These are phyloP conservation scores for Hericium rajendrae DNA, from an alignment of 768 basidiomycete species.

Conservation along the genomic window DNA sequence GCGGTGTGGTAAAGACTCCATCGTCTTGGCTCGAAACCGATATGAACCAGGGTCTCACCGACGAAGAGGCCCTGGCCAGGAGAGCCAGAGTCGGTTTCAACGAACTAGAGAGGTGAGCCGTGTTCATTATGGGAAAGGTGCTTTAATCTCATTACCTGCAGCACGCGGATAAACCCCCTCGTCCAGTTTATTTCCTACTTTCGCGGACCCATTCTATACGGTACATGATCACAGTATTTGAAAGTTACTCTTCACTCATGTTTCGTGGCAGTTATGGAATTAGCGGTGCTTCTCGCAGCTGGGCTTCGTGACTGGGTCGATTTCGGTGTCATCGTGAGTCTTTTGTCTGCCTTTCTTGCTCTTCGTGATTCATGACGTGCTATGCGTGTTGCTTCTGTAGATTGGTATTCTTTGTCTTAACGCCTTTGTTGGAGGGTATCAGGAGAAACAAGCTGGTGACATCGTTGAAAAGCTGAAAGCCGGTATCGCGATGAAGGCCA, in stretches of 20 bases:
- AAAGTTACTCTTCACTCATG: not conserved
- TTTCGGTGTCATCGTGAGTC: conserved; percentile 37
- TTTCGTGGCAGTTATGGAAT: conserved; percentile 29
- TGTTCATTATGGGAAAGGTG: not conserved
- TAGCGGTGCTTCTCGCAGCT: conserved; percentile 35
- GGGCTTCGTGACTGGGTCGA: conserved; percentile 40
- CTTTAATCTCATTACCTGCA: conserved; percentile 5
- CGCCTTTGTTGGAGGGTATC: conserved; percentile 36
- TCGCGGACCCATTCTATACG: conserved; percentile 32
- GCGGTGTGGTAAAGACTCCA: conserved; percentile 25
- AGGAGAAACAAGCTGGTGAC: conserved; percentile 40
- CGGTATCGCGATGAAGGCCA: conserved; percentile 33
- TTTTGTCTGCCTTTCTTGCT: not conserved
- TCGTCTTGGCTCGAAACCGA: conserved; percentile 33
- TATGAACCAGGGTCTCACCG: conserved; percentile 25
- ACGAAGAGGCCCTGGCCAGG: conserved; percentile 25
- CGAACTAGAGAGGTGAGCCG: conserved; percentile 30
- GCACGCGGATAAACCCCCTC: conserved; percentile 31
- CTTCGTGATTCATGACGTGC: not conserved
- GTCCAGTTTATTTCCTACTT: conserved; percentile 36
- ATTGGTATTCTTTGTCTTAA: conserved; percentile 33
- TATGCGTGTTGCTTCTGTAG: conserved; percentile 10
- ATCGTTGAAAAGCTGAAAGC: conserved; percentile 40
- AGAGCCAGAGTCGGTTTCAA: conserved; percentile 30
- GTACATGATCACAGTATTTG: not conserved